Conservation (phyloP, 805 yeast genomes). For the Nakazawaea laoshanensis region DNA sequence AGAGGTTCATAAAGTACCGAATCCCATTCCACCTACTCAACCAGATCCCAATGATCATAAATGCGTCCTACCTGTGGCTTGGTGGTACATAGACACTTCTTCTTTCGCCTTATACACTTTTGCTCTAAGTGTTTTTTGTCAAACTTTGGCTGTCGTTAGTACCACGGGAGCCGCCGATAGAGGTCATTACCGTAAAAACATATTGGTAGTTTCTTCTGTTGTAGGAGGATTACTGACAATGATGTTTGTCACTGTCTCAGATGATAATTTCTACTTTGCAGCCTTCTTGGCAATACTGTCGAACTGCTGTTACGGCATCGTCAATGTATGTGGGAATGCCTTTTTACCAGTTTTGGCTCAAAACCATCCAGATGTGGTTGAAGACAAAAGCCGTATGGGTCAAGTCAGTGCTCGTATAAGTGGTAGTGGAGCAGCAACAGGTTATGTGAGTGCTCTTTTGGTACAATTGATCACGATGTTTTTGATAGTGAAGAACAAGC, state of each 20-base stretch:
- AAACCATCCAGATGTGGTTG: slow-evolving; percentile 21
- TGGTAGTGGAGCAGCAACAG: slow-evolving; percentile 65
- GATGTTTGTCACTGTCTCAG: slow-evolving; percentile 28
- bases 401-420: slow-evolving; percentile 42
- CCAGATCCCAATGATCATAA: slow-evolving; percentile 14
- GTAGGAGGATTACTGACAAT: slow-evolving; percentile 52
- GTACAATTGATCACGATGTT: slow-evolving; percentile 57
- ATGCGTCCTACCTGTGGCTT: slow-evolving; percentile 26
- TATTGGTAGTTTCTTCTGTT: slow-evolving; percentile 48
- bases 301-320: slow-evolving; percentile 68
- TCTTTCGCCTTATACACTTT: slow-evolving; percentile 70
- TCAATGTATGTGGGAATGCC: slow-evolving; percentile 73
- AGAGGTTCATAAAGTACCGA: slow-evolving; percentile 22
- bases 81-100: slow-evolving; percentile 66
- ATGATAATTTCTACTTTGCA: slow-evolving; percentile 40
- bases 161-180: slow-evolving; percentile 68
- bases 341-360: slow-evolving; percentile 54
- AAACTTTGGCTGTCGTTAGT: slow-evolving; percentile 60
- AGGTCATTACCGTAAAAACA: slow-evolving; percentile 48
- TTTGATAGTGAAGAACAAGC: slow-evolving; percentile 21
- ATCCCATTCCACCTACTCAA: slow-evolving; percentile 23
- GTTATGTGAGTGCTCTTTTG: slow-evolving; percentile 59
- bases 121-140: slow-evolving; percentile 63
- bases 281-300: slow-evolving; percentile 48
- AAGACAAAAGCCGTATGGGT: slow-evolving; percentile 17